These are phyloP conservation scores for Debaryomycetaceae sp. DNA, from an alignment of 1,139 yeast species.

Conservation along the genomic window DNA sequence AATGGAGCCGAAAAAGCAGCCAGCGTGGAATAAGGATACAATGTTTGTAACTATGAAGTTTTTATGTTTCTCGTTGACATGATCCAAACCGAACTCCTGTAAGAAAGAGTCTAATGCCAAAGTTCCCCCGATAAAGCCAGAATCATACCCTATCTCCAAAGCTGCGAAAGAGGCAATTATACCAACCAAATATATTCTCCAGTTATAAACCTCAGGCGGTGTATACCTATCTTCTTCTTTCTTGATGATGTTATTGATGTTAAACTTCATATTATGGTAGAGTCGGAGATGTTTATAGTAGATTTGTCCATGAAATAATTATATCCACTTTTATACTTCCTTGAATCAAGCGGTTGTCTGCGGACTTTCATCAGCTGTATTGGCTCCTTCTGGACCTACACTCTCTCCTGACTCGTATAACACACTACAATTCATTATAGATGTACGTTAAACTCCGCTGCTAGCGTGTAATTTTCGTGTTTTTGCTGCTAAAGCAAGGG, in stretches of 20 bases:
- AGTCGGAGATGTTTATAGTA: no score
- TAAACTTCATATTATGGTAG: background rate
- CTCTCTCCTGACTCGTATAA: background rate
- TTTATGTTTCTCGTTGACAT: constrained; percentile 15
- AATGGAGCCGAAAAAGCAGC: constrained; percentile 43
- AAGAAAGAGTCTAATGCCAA: constrained; percentile 36
- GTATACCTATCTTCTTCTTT: constrained; percentile 39
- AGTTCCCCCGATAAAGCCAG: constrained; percentile 44
- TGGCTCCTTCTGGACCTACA: background rate
- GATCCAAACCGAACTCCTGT: constrained; percentile 32
- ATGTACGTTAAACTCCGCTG: no score
- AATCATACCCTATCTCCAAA: constrained; percentile 39
- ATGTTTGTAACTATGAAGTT: constrained; percentile 30
- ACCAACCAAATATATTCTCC: constrained; percentile 33
- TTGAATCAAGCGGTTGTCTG: background rate
- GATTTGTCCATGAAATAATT: no score
- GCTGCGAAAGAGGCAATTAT: constrained; percentile 40
- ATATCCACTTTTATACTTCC: constrained; percentile 4
- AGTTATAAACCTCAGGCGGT: constrained; percentile 37
- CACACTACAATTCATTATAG: background rate
- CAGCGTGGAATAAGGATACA: constrained; percentile 43
- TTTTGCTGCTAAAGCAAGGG: no score
- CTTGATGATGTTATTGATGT: constrained; percentile 26
- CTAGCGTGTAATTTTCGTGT: no score
- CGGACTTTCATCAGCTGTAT: background rate